Evolutionary conservation across 2,329 filamentous ascomycete genomes (phyloP), one percentile per base, ranked within the genome.

Genomic region (Neophaeococcomyces mojaviensis): DNA sequence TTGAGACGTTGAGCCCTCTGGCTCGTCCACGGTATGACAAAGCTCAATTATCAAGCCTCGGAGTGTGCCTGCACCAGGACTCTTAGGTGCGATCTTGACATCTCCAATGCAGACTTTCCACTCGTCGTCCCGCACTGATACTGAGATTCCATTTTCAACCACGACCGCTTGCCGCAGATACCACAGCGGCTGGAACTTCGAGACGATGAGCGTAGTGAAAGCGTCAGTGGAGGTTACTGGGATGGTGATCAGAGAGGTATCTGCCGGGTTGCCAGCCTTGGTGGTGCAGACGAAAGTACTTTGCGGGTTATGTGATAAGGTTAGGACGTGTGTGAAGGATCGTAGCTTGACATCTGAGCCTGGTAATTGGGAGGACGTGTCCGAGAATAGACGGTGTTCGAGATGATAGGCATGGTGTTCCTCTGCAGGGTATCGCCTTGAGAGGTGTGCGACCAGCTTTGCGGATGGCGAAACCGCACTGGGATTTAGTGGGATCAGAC

Each of bases 141-240:
- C 41, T 4, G 47, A 32, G 3, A 50, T 50, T 9, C 55, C 55
- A 33, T 50, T 53, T 19, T 56, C 54, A 2, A 58, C 46, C 24
- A 44, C 39, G 40, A 55, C 35, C 24, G 49, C 52, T 34, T 55
- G 54, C 18, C 54, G 48, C 37, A 47, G 47, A 15, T 49, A 44
- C 55, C 55, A 58, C 31, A 51, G 45, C 24, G 55, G 46, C 44
- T 55, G 51, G n/a, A 58, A 28, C 37, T 55, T 58, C 7, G 48
- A 53, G 6, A 45, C 44, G 13, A 58, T 41, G n/a, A 57, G 47
- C 16, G 51, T 50, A 18, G 51, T 49, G 44, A 57, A 52, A n/a
- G 47, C 30, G 26, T 55, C 54, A 3, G 51, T 34, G 6, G 46
- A 34, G 13, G 47, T 38, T 9, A 49, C 47, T 13, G 54, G 53